Evolutionary conservation across 1,284 basidiomycete species (phyloP).

Genomic region (Cerrena zonata): DNA sequence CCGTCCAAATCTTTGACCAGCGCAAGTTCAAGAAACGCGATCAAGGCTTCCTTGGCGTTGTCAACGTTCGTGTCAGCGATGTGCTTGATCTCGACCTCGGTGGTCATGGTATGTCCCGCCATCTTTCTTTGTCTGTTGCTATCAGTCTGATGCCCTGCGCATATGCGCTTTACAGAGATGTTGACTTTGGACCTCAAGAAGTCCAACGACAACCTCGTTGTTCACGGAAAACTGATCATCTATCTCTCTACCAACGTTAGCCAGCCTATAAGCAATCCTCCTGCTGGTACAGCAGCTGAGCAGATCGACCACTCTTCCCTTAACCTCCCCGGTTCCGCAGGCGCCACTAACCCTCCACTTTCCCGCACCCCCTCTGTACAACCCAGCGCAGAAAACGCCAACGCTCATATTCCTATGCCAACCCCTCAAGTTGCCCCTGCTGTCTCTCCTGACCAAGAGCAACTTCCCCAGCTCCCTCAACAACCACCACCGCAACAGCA

Average conservation of each 20-base stretch:
- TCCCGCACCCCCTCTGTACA: constrained; percentile 31
- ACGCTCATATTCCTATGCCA: constrained; percentile 29
- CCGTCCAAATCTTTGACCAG: constrained; percentile 98
- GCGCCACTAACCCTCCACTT: constrained; percentile 21
- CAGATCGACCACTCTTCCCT: not conserved
- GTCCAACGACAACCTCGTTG: constrained; percentile 81
- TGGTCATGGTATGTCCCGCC: constrained; percentile 60
- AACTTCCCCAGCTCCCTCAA: constrained; percentile 18
- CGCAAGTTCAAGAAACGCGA: constrained; percentile 95
- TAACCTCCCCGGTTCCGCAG: constrained; percentile 26
- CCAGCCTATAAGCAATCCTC: constrained; percentile 47
- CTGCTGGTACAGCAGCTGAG: constrained; percentile 26
- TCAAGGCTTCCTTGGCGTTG: constrained; percentile 88
- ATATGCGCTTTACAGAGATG: constrained; percentile 46
- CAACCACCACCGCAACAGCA: constrained; percentile 13
- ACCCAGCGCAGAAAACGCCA: constrained; percentile 17
- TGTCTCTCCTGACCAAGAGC: constrained; percentile 25
- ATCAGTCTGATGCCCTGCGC: not conserved
- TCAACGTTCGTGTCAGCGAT: constrained; percentile 81
- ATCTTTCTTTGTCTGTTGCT: not conserved
- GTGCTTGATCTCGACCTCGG: constrained; percentile 77
- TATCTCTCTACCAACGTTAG: constrained; percentile 67
- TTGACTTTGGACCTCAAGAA: constrained; percentile 79
- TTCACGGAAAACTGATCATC: constrained; percentile 81
- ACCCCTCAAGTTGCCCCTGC: constrained; percentile 32